Conservation (phyloP, 352 stramenopile genomes). For the Globisporangium ultimum region DNA sequence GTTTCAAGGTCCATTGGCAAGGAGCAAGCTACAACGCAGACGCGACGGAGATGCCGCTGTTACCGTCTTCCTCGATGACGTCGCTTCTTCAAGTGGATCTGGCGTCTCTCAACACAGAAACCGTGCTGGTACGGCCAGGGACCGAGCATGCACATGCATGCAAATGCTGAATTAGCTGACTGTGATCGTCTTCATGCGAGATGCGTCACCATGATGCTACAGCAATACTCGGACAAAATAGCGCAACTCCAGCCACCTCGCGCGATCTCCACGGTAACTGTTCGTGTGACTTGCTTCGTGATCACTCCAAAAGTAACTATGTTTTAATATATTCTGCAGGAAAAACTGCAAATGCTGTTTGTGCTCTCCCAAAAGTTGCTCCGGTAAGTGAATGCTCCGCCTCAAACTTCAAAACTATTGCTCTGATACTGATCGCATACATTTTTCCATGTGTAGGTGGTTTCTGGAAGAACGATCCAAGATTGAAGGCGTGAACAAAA, state of each 20-base stretch:
- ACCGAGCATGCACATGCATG: no score
- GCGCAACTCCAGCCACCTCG: slow-evolving; percentile 13
- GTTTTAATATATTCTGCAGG: slow-evolving; percentile 14
- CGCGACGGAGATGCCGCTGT: slow-evolving; percentile 4
- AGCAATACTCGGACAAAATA: slow-evolving; percentile 28
- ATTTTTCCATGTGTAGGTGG: slow-evolving; percentile 15
- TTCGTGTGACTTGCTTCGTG: background rate
- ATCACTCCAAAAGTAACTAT: no score
- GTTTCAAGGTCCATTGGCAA: no score
- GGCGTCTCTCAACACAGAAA: slow-evolving; percentile 16
- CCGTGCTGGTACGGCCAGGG: slow-evolving; percentile 13
- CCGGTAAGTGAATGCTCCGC: slow-evolving; percentile 9
- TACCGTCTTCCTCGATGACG: slow-evolving; percentile 21
- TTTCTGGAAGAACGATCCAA: slow-evolving; percentile 22
- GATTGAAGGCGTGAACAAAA: slow-evolving; percentile 23
- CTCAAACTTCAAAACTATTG: background rate
- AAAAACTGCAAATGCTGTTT: slow-evolving; percentile 38
- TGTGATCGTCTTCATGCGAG: no score
- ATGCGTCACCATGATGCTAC: background rate
- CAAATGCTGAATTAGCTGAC: no score
- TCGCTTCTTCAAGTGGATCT: slow-evolving; percentile 31
- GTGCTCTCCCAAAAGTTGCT: slow-evolving; percentile 36
- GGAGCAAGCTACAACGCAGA: no score
- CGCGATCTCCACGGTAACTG: slow-evolving; percentile 16
- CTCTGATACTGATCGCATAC: background rate